These are phyloP conservation scores for Pilobolus umbonatus DNA, from an alignment of 192 early-diverging fungal genomes.

Conservation along the genomic window DNA sequence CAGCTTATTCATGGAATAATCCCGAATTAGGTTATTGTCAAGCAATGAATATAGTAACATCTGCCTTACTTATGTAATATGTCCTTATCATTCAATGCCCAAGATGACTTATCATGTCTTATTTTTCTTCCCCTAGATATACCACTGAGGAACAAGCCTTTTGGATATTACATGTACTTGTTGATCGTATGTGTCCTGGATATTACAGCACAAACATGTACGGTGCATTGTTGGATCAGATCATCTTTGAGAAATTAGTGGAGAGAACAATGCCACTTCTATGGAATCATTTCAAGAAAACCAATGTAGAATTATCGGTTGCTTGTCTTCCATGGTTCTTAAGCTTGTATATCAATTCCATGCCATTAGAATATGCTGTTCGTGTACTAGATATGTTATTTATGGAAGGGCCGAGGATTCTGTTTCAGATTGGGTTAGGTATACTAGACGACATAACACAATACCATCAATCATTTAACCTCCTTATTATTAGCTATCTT, in stretches of 20 bases:
- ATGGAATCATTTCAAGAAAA: conserved; percentile 73
- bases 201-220: conserved; percentile 98
- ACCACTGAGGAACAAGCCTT: conserved; percentile 97
- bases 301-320: conserved; percentile 93
- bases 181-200: conserved; percentile 86
- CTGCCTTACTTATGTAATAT: conserved; percentile 77
- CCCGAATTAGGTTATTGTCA: conserved; percentile 99
- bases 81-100: not conserved
- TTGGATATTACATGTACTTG: conserved; percentile 88
- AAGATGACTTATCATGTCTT: not conserved
- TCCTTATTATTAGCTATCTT: conserved; percentile 79
- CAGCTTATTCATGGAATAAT: conserved; percentile 78
- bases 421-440: conserved; percentile 85
- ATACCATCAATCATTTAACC: no score
- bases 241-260: conserved; percentile 88
- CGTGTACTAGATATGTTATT: conserved; percentile 96
- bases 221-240: conserved; percentile 92
- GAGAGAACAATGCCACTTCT: conserved; percentile 90
- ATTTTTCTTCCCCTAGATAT: conserved; percentile 42
- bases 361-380: conserved; percentile 85
- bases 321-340: conserved; percentile 98
- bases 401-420: conserved; percentile 93
- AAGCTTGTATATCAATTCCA: conserved; percentile 93
- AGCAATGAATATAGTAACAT: conserved; percentile 99
- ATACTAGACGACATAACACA: no score